Evolutionary conservation across 2,329 filamentous ascomycete genomes (phyloP), one percentile per base, ranked within the genome.

Genomic region (Claviceps maximensis): DNA sequence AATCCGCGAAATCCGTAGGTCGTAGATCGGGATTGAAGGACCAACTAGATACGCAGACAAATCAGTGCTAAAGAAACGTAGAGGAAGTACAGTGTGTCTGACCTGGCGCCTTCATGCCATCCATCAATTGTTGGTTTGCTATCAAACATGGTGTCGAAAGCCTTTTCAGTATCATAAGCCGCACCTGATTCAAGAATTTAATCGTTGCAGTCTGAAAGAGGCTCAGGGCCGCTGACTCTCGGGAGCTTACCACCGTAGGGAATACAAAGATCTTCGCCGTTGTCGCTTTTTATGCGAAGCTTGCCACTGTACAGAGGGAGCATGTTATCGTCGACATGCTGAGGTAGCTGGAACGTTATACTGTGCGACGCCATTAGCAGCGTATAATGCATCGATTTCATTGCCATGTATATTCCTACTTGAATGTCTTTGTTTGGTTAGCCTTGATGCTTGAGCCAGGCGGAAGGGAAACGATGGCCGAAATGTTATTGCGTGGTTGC

Each of bases 301-400:
- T 74, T 74, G 21, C 73, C 73, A 41, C 70, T 67, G 54, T 75
- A 74, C 4, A 74, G 56, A 0, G 71, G 72, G 45, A 75, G 58
- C 44, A 62, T 60, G 25, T 67, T 62, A 19, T 69, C 67, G 25
- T 63, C 54, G 19, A 67, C 56, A 17, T 33, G 47, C 3, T 62
- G 54, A 1, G 67, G 67, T 10, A 61, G 57, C 7, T 53, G 56
- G 52, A 69, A 69, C 4, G 45, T 51, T 31, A 68, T 58, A 36
- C 66, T 69, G 12, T 13, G 8, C 25, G 17, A 12, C 17, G 33
- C n/a, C 36, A 17, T 27, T 10, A 17, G 13, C 36, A 33, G 17
- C 12, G 36, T 31, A 21, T 52, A 13, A 4, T 3, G 19, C 27
- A 12, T 13, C 21, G 21, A 19, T 25, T 51, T 15, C 12, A 12